phyloP scores from a whole-genome alignment of 805 yeast species.

The Wickerhamiella slavikovae region DNA sequence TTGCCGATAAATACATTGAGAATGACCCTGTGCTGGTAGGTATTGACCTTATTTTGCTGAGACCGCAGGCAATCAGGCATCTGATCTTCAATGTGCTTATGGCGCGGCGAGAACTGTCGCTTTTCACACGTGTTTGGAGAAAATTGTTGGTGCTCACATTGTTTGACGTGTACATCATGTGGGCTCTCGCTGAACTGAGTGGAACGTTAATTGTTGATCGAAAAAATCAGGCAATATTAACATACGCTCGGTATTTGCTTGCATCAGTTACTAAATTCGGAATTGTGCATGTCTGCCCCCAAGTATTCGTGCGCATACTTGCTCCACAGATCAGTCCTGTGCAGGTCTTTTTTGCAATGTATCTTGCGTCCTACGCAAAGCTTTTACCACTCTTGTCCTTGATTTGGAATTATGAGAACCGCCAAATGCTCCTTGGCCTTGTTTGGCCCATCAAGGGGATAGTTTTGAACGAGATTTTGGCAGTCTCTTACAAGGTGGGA shows the following conservation, averaged over 20 bases:
- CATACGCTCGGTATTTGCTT: slow-evolving; percentile 19
- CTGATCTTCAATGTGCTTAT: slow-evolving; percentile 49
- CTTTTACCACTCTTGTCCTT: slow-evolving; percentile 81
- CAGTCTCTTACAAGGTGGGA: slow-evolving; percentile 22
- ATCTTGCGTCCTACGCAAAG: slow-evolving; percentile 61
- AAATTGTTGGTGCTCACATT: slow-evolving; percentile 42
- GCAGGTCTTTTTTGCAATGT: slow-evolving; percentile 40
- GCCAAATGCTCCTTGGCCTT: slow-evolving; percentile 35
- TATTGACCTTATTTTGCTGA: slow-evolving; percentile 62
- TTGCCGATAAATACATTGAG: slow-evolving; percentile 84
- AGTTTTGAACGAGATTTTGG: slow-evolving; percentile 44
- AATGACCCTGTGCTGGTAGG: slow-evolving; percentile 67
- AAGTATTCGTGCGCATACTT: slow-evolving; percentile 17
- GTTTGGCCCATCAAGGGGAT: slow-evolving; percentile 41
- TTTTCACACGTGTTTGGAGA: slow-evolving; percentile 18
- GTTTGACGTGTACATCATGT: slow-evolving; percentile 73
- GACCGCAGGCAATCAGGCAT: slow-evolving; percentile 67
- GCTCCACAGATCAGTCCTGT: slow-evolving; percentile 22
- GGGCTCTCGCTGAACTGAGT: slow-evolving; percentile 65
- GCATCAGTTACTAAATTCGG: slow-evolving; percentile 19
- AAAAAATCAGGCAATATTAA: slow-evolving; percentile 18
- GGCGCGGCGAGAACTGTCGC: slow-evolving; percentile 1
- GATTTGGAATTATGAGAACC: slow-evolving; percentile 91
- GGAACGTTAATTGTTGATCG: too few relatives aligned
- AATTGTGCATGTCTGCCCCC: slow-evolving; percentile 11